Conservation (phyloP, 2,329 filamentous ascomycete genomes). For the Exophiala aquamarina region DNA sequence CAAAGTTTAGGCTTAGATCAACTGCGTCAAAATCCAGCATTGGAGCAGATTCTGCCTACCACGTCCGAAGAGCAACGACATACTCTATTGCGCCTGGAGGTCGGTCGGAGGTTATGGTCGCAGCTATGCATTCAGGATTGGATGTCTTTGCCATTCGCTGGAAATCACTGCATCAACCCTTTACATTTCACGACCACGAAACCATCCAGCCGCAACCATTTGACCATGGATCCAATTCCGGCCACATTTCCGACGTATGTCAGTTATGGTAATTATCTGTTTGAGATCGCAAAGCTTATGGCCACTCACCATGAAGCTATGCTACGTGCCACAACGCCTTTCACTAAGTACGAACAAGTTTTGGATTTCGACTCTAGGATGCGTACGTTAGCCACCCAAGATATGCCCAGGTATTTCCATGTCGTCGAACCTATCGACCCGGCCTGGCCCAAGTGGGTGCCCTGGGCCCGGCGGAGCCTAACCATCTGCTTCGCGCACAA, state of each 20-base stretch:
- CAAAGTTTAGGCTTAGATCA: constrained; percentile 49
- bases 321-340: constrained; percentile 33
- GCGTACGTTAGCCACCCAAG: constrained; percentile 34
- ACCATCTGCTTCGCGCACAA: constrained; percentile 42
- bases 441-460: constrained; percentile 41
- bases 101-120: constrained; percentile 40
- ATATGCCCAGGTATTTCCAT: constrained; percentile 38
- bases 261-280: constrained; percentile 39
- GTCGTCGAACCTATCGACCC: constrained; percentile 34
- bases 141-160: constrained; percentile 43
- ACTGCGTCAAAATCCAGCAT: constrained; percentile 29
- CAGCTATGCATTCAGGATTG: constrained; percentile 44
- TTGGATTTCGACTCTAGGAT: constrained; percentile 41
- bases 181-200: constrained; percentile 36
- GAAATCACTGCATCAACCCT: constrained; percentile 38
- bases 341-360: constrained; percentile 42
- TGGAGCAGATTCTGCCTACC: constrained; percentile 11
- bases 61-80: constrained; percentile 14
- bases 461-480: constrained; percentile 34
- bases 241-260: constrained; percentile 32
- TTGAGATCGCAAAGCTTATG: constrained; percentile 40
- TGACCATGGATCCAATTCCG: constrained; percentile 29
- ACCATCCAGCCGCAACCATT: constrained; percentile 38
- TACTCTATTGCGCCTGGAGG: constrained; percentile 29
- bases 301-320: constrained; percentile 38